phyloP scores from a whole-genome alignment of 352 stramenopile species.

The Aphanomyces invadans region DNA sequence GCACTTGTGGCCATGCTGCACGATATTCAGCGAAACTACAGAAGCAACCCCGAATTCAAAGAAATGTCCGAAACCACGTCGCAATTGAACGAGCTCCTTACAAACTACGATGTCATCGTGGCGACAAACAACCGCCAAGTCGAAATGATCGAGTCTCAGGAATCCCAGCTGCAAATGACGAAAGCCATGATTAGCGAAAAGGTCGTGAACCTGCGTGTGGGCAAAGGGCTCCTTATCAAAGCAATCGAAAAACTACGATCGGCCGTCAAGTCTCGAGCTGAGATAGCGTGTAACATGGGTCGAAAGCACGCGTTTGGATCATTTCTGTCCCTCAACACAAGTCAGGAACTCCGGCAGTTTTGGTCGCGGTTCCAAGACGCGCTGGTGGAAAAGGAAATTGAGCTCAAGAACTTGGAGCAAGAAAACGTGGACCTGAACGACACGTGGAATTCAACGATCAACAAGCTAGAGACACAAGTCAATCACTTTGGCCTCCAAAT shows the following conservation, averaged over 20 bases:
- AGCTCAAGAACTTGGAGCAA: background rate
- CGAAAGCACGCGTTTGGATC: background rate
- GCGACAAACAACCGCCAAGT: background rate
- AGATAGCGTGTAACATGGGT: conserved; percentile 24
- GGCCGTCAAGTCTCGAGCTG: conserved; percentile 33
- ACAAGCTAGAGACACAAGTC: background rate
- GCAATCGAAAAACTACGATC: conserved; percentile 32
- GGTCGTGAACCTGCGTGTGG: conserved; percentile 35
- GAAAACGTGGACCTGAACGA: background rate
- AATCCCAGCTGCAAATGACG: conserved; percentile 40
- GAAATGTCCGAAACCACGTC: conserved; percentile 2
- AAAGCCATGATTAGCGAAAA: conserved; percentile 33
- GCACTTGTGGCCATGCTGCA: background rate
- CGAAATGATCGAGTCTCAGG: conserved; percentile 34
- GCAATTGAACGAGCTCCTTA: conserved; percentile 13
- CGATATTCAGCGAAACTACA: background rate
- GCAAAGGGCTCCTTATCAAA: conserved; percentile 40
- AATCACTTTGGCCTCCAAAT: background rate
- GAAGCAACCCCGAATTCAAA: background rate
- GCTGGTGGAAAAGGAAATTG: background rate
- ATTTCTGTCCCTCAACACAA: background rate
- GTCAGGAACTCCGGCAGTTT: background rate
- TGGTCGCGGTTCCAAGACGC: background rate
- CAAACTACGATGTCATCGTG: conserved; percentile 10
- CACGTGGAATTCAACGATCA: background rate